Conservation (phyloP, 345 rosid genomes). For the Microthlaspi erraticum region DNA sequence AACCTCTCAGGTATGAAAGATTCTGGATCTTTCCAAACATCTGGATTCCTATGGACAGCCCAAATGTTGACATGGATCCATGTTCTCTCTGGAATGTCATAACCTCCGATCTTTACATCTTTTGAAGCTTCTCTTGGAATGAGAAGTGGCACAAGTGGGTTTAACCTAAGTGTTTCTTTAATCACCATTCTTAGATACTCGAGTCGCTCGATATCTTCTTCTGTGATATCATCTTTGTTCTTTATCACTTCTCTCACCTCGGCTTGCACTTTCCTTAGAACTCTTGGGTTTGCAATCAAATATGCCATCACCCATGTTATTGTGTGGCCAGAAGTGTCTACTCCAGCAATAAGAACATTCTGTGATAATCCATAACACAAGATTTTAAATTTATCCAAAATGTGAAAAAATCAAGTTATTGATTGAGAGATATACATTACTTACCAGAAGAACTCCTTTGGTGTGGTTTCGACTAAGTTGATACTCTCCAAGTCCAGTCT, state of each 20-base stretch:
- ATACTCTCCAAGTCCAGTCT: constrained; percentile 25
- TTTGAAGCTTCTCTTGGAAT: constrained; percentile 34
- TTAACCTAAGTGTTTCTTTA: constrained; percentile 28
- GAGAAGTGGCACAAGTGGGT: constrained; percentile 29
- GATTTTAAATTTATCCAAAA: neutral
- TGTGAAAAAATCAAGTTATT: neutral
- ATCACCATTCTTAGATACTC: constrained; percentile 31
- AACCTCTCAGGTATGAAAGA: constrained; percentile 38
- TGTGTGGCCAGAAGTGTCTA: constrained; percentile 28
- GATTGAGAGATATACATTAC: neutral
- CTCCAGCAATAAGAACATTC: constrained; percentile 34
- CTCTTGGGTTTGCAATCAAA: constrained; percentile 34
- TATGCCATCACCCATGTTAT: constrained; percentile 38
- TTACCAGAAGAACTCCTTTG: constrained; percentile 54
- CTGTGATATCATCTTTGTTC: constrained; percentile 28
- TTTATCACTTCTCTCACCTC: constrained; percentile 25
- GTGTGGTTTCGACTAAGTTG: constrained; percentile 51
- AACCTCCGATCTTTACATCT: constrained; percentile 16
- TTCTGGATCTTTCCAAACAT: constrained; percentile 39
- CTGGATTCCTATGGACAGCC: constrained; percentile 50
- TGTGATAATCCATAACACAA: neutral
- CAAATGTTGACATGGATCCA: constrained; percentile 33
- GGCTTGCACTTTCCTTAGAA: constrained; percentile 32
- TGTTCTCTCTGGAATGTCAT: constrained; percentile 34
- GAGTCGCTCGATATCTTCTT: constrained; percentile 33